Evolutionary conservation across 495 filamentous ascomycete species (phyloP), one percentile per base, ranked within the genome.

Genomic region (Penicillium arizonense): DNA sequence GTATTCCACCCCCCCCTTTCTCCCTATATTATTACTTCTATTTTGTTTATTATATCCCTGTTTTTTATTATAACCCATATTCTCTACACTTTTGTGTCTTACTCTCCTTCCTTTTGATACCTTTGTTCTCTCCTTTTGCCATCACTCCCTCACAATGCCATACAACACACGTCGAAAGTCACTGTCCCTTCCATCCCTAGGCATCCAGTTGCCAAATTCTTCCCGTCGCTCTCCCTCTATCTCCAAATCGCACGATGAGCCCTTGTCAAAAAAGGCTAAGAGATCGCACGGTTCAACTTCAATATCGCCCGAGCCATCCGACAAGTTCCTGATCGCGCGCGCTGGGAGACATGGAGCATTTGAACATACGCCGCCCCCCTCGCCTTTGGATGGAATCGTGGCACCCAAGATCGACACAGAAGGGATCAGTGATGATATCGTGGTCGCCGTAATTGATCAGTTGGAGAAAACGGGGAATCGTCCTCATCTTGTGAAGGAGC

Each of bases 111-210:
- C 47, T 34, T 18, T 48, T 51, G 39, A 38, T 42, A 41, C 47
- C 47, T n/a, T 44, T 33, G 23, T 40, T 37, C 45, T 40, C 45
- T 56, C 38, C 51, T 30, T 57, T 43, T 57, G 8, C 51, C 37
- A 24, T 47, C 51, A 44, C 30, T 50, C 36, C 18, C 30, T 42
- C 37, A 55, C 67, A 83, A 96, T 96, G 91, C 90, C 91, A 56
- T 97, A 97, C 82, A 96, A 98, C 72, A 98, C 94, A 55, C 88
- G 94, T 73, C 87, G 94, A 71, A 98, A 97, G 77, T 96, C 91
- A 65, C 74, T 98, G 63, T 98, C 94, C 28, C 79, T 98, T 57
- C 89, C 91, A 18, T 92, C 90, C 52, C 82, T 97, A 57, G 94
- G 94, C 66, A 96, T 97, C 56, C 90, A 93, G 61, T 74, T 98